Conservation (phyloP, 345 rosid species). For the Acer yangbiense region DNA sequence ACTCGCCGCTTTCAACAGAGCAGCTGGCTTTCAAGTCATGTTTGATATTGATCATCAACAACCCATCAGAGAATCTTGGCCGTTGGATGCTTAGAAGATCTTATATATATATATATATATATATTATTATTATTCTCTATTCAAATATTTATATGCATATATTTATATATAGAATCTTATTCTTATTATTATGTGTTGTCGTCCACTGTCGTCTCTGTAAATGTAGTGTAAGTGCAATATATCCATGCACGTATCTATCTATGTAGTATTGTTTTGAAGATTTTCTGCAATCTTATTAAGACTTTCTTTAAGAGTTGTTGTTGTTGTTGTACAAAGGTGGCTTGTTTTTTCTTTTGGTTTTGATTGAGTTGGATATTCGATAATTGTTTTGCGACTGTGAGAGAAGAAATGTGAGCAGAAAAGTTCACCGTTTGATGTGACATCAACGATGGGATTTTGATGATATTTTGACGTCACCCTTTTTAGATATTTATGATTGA, state of each 20-base stretch:
- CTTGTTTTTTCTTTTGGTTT: neutral
- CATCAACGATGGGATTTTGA: constrained; percentile 18
- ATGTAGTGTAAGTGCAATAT: neutral
- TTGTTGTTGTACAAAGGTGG: neutral
- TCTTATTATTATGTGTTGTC: constrained; percentile 2
- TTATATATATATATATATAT: neutral
- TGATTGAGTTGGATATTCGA: constrained; percentile 13
- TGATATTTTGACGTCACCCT: constrained; percentile 21
- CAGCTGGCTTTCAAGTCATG: constrained; percentile 43
- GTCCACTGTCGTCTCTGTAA: constrained; percentile 3
- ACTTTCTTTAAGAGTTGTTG: neutral
- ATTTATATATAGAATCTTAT: constrained; percentile 2
- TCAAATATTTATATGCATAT: constrained; percentile 5
- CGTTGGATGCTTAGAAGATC: constrained; percentile 40
- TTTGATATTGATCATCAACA: constrained; percentile 35
- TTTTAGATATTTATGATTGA: constrained; percentile 18
- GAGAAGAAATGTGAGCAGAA: neutral
- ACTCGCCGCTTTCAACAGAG: constrained; percentile 39
- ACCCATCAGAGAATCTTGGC: constrained; percentile 55
- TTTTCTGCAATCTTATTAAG: constrained; percentile 1
- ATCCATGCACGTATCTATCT: neutral
- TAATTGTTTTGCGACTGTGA: neutral
- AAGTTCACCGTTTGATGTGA: constrained; percentile 20
- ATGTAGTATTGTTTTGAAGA: neutral
- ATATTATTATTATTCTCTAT: neutral